Evolutionary conservation across 1,139 yeast species (phyloP).

Genomic region (Taphrina wiesneri): DNA sequence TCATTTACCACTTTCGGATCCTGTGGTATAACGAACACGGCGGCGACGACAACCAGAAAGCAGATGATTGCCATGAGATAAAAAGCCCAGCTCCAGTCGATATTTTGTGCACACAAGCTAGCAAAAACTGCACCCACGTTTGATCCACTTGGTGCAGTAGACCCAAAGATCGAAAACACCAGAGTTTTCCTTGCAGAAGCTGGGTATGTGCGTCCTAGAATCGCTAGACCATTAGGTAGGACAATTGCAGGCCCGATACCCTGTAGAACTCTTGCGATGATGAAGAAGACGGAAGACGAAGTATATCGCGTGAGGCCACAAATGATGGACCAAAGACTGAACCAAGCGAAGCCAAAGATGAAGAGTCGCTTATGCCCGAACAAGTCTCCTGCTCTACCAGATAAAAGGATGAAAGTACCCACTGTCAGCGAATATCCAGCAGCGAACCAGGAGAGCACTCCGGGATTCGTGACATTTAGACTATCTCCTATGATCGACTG

Average conservation of each 20-base stretch:
- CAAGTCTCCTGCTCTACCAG: conserved; percentile 20
- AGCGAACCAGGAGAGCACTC: conserved; percentile 43
- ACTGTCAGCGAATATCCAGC: conserved; percentile 23
- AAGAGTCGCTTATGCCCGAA: conserved; percentile 20
- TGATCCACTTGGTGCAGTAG: conserved; percentile 24
- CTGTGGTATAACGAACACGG: conserved; percentile 3
- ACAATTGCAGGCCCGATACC: conserved; percentile 24
- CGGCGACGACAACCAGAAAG: neutral
- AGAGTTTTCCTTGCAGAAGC: conserved; percentile 12
- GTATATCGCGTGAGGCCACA: conserved; percentile 20
- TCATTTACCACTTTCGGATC: neutral
- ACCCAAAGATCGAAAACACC: conserved; percentile 24
- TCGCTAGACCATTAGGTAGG: conserved; percentile 22
- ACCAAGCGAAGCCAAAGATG: conserved; percentile 26
- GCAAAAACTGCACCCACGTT: conserved; percentile 16
- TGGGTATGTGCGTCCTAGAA: conserved; percentile 21
- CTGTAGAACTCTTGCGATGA: conserved; percentile 23
- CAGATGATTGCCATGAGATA: conserved; percentile 13
- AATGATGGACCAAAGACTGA: conserved; percentile 13
- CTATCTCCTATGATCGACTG: conserved; percentile 48
- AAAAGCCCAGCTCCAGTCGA: conserved; percentile 25
- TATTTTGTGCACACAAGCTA: conserved; percentile 5
- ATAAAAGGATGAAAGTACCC: conserved; percentile 24
- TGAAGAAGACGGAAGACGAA: conserved; percentile 9
- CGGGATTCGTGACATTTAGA: conserved; percentile 47